Evolutionary conservation across 2,329 filamentous ascomycete genomes (phyloP), one percentile per base, ranked within the genome.

Genomic region (Alternaria incomplexa): DNA sequence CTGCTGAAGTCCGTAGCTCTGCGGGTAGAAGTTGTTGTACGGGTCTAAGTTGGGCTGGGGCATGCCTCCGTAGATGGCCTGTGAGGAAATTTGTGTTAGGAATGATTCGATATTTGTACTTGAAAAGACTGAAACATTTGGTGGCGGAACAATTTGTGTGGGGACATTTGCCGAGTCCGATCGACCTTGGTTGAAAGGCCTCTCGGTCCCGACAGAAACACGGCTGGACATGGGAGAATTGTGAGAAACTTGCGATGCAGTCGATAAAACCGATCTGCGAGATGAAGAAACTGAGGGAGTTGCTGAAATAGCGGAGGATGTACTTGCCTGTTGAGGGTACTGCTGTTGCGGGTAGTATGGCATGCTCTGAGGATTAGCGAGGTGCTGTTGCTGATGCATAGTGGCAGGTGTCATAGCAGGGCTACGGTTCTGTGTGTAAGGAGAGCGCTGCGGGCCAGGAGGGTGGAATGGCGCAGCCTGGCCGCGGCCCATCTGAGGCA

Each of bases 71-170:
- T 82, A 83, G 78, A 85, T 89, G 66, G 83, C 85, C 90, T 95
- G 91, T 77, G 87, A 83, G 82, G 87, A 87, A 72, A 85, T 81
- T 59, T 79, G 69, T 75, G 88, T 93, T 85, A 94, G 91, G 88
- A 87, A 85, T 68, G 87, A 85, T 79, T 94, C 90, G 86, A 90
- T 93, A 69, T 89, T 85, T 75, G 88, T 88, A 77, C 84, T 90
- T 75, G 89, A 87, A 63, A 91, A 91, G 25, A 51, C 15, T 11
- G 40, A n/a, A 22, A 25, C 10, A 25, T 30, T 40, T 22, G 28
- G 12, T 10, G 26, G 40, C 11, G 32, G 11, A 26, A 57, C 28
- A 32, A 45, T 23, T n/a, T 56, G 56, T 67, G 73, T 59, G 59
- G 73, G 75, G 71, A 66, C 70, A 58, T 70, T 66, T 46, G 68